Conservation (phyloP, 2,329 filamentous ascomycete genomes). For the Lachnellula occidentalis region DNA sequence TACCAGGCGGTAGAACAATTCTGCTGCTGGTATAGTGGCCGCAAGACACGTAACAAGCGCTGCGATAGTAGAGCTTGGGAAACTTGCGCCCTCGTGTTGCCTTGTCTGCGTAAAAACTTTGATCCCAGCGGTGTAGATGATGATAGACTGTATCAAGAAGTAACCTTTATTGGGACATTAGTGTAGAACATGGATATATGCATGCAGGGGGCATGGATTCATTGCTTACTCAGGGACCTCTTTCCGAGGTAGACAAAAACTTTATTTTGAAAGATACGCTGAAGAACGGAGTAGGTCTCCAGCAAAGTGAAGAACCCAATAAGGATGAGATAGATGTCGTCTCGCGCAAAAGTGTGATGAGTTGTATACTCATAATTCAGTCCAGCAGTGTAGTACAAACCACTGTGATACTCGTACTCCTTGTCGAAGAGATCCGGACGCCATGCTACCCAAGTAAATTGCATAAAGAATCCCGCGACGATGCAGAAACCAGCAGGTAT, state of each 20-base stretch:
- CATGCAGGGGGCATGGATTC: background rate
- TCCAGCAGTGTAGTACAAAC: constrained; percentile 34
- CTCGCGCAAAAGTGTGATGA: constrained; percentile 33
- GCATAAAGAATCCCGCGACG: constrained; percentile 30
- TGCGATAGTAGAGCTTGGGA: constrained; percentile 1
- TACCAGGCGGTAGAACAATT: constrained; percentile 4
- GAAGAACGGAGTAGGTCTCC: constrained; percentile 35
- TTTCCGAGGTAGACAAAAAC: constrained; percentile 35
- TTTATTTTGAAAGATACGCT: constrained; percentile 32
- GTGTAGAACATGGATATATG: background rate
- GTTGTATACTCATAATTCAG: constrained; percentile 33
- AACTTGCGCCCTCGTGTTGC: background rate
- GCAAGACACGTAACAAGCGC: constrained; percentile 1
- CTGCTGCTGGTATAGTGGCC: background rate
- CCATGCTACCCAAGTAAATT: constrained; percentile 40
- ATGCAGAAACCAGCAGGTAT: constrained; percentile 25
- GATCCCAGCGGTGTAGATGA: constrained; percentile 39
- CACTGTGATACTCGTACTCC: constrained; percentile 38
- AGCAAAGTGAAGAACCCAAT: constrained; percentile 37
- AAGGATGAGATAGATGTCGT: constrained; percentile 40
- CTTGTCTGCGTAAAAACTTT: constrained; percentile 14
- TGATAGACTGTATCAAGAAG: constrained; percentile 37
- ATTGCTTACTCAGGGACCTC: constrained; percentile 40
- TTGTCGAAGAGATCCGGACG: constrained; percentile 31
- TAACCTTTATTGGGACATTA: constrained; percentile 28